Percentiles rank a stretch among this genome's conserved stretches.
phyloP scores from a whole-genome alignment of 2,329 filamentous ascomycete species.

The Nannizzia gypsea region DNA sequence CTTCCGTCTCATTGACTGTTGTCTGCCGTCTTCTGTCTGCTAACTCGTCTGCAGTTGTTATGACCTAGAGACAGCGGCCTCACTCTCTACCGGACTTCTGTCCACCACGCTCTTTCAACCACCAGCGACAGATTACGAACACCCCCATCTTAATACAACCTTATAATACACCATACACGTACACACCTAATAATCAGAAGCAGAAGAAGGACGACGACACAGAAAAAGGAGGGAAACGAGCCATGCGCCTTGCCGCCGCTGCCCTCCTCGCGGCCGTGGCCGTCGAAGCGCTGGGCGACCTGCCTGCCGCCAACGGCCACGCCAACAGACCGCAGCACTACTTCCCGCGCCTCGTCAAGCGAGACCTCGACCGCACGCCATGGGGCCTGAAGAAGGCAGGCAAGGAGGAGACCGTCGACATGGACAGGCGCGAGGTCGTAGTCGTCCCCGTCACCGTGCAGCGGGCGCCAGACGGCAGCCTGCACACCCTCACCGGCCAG shows the following conservation, averaged over 20 bases:
- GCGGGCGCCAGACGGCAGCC: slow-evolving; percentile 8
- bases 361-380: slow-evolving; percentile 6
- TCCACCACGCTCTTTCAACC: not conserved
- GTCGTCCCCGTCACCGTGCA: slow-evolving; percentile 13
- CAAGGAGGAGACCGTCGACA: not conserved
- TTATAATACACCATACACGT: too few relatives aligned
- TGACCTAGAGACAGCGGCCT: not conserved
- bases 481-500: not conserved
- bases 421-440: slow-evolving; percentile 8
- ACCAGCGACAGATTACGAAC: not conserved
- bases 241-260: not conserved
- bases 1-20: not conserved
- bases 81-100: not conserved
- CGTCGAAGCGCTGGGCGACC: slow-evolving; percentile 22
- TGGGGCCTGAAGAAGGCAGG: not conserved
- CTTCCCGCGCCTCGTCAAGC: slow-evolving; percentile 24
- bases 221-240: not conserved
- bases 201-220: not conserved
- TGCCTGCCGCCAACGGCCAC: slow-evolving; percentile 20
- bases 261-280: slow-evolving; percentile 24
- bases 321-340: slow-evolving; percentile 25
- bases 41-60: not conserved
- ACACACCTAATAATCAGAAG: too few relatives aligned
- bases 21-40: not conserved
- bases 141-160: too few relatives aligned